These are phyloP conservation scores for Extremus antarcticus DNA, from an alignment of 495 filamentous ascomycete species.

Conservation along the genomic window DNA sequence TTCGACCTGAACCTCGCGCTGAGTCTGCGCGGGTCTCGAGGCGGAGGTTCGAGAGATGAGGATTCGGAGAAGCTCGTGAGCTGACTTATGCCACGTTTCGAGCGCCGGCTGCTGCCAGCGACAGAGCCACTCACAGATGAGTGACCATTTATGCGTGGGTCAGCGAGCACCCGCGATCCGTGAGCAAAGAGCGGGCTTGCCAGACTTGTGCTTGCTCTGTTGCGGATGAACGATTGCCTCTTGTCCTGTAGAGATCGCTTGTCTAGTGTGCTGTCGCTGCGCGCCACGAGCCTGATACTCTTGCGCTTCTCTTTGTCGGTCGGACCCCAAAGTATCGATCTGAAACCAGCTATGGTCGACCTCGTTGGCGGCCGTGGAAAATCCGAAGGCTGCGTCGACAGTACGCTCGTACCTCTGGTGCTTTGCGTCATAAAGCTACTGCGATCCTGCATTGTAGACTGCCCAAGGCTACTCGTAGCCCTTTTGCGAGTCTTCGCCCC, in stretches of 20 bases:
- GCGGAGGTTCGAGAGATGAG: constrained; percentile 15
- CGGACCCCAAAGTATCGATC: constrained; percentile 9
- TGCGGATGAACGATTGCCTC: constrained; percentile 25
- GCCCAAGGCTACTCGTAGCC: constrained; percentile 5
- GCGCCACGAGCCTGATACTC: constrained; percentile 25
- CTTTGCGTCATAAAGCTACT: constrained; percentile 22
- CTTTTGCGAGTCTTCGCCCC: constrained; percentile 1
- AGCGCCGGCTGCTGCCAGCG: neutral
- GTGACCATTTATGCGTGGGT: neutral
- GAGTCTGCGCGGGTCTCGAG: constrained; percentile 3
- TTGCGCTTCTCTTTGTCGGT: constrained; percentile 18
- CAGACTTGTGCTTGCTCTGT: constrained; percentile 21
- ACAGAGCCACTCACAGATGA: constrained; percentile 5
- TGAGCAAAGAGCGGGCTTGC: constrained; percentile 17
- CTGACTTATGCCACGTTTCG: constrained; percentile 7
- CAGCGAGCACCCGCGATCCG: constrained; percentile 2
- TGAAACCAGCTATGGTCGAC: constrained; percentile 1
- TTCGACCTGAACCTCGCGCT: constrained; percentile 9
- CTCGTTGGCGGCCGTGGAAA: constrained; percentile 21
- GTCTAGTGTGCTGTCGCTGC: constrained; percentile 22
- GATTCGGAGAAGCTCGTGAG: constrained; percentile 14
- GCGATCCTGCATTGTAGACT: constrained; percentile 12
- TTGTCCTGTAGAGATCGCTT: constrained; percentile 24
- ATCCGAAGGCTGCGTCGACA: constrained; percentile 23
- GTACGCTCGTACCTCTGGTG: constrained; percentile 23